Evolutionary conservation across 441 rosid genomes (phyloP), one percentile per base, ranked within the genome.

Genomic region (Erysimum cheiri): DNA sequence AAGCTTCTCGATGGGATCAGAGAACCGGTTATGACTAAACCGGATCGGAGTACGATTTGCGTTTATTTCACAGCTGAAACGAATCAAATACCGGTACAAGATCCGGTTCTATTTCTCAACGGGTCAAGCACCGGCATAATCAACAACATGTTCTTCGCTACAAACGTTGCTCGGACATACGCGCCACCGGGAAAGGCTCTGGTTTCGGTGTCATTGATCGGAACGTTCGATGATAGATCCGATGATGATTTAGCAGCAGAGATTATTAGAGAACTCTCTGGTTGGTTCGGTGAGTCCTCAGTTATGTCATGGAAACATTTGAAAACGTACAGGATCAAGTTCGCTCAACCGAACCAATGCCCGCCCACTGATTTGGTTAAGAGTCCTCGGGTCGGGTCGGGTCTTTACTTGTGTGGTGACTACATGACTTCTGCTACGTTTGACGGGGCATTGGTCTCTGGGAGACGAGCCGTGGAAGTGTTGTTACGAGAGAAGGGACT

Each of bases 401-500:
- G 88, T 33, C 64, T 91, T 19, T 93, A 85, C 41, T 54, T 81
- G 60, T 82, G 94, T 26, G 97, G 98, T 33, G 97, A 93, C 81
- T 80, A 87, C 47, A 57, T 88, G 82, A 88, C 90, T 14, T 83
- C 88, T 37, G 93, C 96, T 40, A 89, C 98, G 3, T 91, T 93
- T 43, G 97, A 91, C 10, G 98, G 96, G 0, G 97, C 98, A 71
- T 52, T 93, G 77, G 93, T 88, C 57, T 93, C 97, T 0, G 98
- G 97, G 14, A 78, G 95, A 70, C 70, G 63, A 81, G 98, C 98
- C 0, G 97, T 71, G 3, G 98, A 93, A 60, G 90, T 86, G 63
- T 79, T 93, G 65, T 35, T 93, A 10, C 77, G 52, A 56, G 97
- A 71, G 22, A 76, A 59, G 6, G 62, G 60, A 40, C 49, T 40